Base-by-base conservation (phyloP, 306 rosid genomes). In the Acmispon strigosus region DNA sequence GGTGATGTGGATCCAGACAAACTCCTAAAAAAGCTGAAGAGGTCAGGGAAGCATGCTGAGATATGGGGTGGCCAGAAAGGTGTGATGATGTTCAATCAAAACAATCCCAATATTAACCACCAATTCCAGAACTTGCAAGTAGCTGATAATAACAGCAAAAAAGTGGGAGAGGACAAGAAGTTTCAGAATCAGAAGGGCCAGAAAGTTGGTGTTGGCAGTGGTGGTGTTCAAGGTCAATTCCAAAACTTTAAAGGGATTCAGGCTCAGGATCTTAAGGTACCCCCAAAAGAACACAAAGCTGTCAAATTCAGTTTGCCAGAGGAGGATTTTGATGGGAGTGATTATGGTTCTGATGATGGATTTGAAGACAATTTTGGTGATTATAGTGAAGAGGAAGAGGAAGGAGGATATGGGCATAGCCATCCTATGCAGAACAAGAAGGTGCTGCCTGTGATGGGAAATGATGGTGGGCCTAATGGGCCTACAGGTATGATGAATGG, bases 41-140 rank as follows among this genome's bases (percentile, higher is more conserved):
- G 81, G 32, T 74, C 81, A 1, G 91, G 92, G 19, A 92, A 90
- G 13, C 85, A 82, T 69, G 96, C 98, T 9, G 87, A 86, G 77
- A 44, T 88, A 15, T 84, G 86, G 92, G 84, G 80, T 5, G 74
- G 14, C n/a, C 86, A 72, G 24, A 80, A 67, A 67, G 81, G 85
- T 49, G 42, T 69, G 50, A 65, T 60, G 43, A 65, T 64, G 70
- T 10, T 6, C 16, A 76, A 74, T 68, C 80, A 73, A 49, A 80
- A 44, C 17, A 58, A 62, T 11, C 66, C 81, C 56, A 32, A 32
- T 6, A 77, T 77, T 5, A 84, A 83, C 49, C 88, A 78, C 32
- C 89, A 83, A 78, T 67, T 88, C 65, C 83, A 77, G 82, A 79
- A 83, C 73, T 63, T 81, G 74, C 81, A 79, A 20, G 11, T 70